Percentiles rank a stretch among this genome's conserved stretches.
Evolutionary conservation across 2,329 filamentous ascomycete species (phyloP).

Genomic region (Didymellaceae sp.): DNA sequence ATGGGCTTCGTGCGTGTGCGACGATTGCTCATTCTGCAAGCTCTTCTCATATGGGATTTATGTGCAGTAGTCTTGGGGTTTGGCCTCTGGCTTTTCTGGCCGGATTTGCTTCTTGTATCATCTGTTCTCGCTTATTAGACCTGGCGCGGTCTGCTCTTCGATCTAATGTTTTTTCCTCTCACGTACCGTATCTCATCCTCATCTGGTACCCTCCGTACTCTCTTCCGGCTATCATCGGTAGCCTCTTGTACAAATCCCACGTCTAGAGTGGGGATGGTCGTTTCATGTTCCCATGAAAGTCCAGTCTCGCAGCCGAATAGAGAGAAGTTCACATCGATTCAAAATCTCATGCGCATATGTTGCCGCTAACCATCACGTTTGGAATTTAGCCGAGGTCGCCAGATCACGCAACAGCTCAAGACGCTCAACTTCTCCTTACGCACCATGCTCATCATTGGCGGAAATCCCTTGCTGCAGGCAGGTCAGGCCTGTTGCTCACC

Average conservation of each 20-base stretch:
- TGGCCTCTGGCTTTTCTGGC: slow-evolving; percentile 28
- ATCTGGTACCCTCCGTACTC: slow-evolving; percentile 30
- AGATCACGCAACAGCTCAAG: neutral
- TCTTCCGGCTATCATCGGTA: slow-evolving; percentile 14
- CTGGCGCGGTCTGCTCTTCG: slow-evolving; percentile 21
- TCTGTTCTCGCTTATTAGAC: slow-evolving; percentile 20
- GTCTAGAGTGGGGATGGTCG: slow-evolving; percentile 22
- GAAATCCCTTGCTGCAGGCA: neutral
- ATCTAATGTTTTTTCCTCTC: slow-evolving; percentile 30
- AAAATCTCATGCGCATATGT: neutral
- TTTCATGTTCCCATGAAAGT: slow-evolving; percentile 31
- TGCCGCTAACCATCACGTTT: neutral
- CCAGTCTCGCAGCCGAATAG: slow-evolving; percentile 39
- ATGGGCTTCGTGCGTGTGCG: slow-evolving; percentile 31
- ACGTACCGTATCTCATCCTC: slow-evolving; percentile 19
- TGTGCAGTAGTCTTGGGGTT: slow-evolving; percentile 20
- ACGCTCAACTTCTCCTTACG: neutral
- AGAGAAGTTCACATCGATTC: slow-evolving; percentile 26
- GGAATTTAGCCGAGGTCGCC: neutral
- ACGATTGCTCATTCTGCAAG: slow-evolving; percentile 25
- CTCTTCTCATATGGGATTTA: neutral
- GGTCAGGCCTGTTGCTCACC: neutral
- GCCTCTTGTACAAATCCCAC: slow-evolving; percentile 23
- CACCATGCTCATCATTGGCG: neutral
- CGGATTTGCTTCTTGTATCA: slow-evolving; percentile 29